A percentile compares a stretch with the other conserved stretches of the same genome.
Evolutionary conservation across 306 rosid genomes (phyloP).

Genomic region (Arachis stenosperma): DNA sequence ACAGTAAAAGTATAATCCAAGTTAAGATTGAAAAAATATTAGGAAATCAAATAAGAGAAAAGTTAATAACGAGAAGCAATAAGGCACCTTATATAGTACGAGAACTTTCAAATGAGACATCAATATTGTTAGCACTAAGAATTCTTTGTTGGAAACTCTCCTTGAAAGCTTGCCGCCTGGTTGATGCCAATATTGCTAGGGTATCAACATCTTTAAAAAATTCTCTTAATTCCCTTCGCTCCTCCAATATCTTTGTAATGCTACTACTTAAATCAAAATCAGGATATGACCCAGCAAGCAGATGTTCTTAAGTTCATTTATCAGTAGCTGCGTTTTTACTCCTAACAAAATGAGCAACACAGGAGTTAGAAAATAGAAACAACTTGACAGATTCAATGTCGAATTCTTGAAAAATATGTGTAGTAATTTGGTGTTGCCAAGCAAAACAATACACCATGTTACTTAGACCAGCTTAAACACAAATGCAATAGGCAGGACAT

Average conservation of each 20-base stretch:
- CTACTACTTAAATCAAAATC: conserved; percentile 60
- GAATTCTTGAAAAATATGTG: not conserved
- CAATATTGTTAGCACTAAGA: conserved; percentile 67
- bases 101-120: conserved; percentile 78
- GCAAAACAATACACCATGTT: conserved; percentile 10
- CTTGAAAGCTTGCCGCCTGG: conserved; percentile 71
- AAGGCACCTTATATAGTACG: conserved; percentile 82
- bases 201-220: conserved; percentile 65
- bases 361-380: conserved; percentile 42
- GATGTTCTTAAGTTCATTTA: conserved; percentile 56
- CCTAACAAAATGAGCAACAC: conserved; percentile 49
- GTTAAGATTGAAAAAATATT: conserved; percentile 14
- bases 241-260: conserved; percentile 68
- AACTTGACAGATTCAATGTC: not conserved
- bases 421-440: conserved; percentile 9
- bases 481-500: conserved; percentile 30
- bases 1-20: not conserved
- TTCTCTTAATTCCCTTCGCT: conserved; percentile 61
- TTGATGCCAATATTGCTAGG: conserved; percentile 53
- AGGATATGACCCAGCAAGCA: conserved; percentile 63
- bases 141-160: conserved; percentile 71
- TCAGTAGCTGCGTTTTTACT: conserved; percentile 63
- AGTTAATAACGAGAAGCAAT: conserved; percentile 10
- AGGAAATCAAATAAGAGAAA: conserved; percentile 22
- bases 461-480: conserved; percentile 27